Conservation (phyloP, 306 rosid species). For the Purshia tridentata region DNA sequence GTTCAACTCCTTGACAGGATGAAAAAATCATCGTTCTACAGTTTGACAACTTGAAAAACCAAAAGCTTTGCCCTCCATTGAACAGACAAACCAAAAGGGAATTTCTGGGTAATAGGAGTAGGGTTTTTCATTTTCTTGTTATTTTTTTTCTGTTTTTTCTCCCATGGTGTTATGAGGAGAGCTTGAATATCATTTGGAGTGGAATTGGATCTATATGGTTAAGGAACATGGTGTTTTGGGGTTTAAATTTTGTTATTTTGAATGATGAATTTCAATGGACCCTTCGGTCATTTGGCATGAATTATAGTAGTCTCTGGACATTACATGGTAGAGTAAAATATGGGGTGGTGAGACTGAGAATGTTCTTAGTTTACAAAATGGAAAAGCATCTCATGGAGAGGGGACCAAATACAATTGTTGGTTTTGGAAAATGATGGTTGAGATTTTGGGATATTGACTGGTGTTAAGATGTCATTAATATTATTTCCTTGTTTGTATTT, state of each 20-base stretch:
- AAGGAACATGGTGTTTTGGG: conserved; percentile 2
- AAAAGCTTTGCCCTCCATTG: background rate
- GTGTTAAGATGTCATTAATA: background rate
- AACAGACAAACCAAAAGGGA: background rate
- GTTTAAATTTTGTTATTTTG: background rate
- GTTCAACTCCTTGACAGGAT: no score
- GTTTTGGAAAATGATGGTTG: background rate
- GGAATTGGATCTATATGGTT: background rate
- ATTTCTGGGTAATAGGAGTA: background rate
- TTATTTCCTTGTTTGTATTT: background rate
- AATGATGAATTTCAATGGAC: background rate
- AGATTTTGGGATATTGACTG: background rate
- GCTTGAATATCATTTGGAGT: background rate
- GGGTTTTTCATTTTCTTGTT: no score
- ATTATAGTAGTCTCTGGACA: no score
- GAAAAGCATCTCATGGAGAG: conserved; percentile 1
- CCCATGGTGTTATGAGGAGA: background rate
- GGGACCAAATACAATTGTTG: background rate
- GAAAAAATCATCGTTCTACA: background rate
- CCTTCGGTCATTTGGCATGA: background rate
- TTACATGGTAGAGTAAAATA: no score
- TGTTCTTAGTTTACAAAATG: background rate
- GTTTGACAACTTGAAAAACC: background rate
- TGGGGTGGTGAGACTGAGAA: background rate
- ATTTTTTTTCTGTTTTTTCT: background rate